phyloP scores from a whole-genome alignment of 1,139 yeast species.

The Schwanniomyces etchellsii region DNA sequence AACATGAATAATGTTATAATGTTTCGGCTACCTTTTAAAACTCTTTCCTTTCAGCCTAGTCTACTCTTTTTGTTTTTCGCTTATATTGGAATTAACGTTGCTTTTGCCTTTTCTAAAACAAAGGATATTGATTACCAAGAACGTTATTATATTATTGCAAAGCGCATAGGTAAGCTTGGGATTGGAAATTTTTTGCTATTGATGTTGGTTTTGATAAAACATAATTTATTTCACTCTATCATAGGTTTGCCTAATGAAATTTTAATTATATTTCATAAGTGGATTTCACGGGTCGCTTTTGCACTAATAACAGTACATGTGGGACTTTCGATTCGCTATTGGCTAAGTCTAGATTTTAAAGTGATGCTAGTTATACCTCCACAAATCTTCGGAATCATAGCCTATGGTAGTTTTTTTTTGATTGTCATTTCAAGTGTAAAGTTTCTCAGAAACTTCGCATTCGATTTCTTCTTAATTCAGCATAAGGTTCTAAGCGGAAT shows the following conservation, averaged over 20 bases:
- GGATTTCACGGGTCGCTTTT: conserved; percentile 41
- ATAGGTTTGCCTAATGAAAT: conserved; percentile 42
- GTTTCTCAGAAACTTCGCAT: conserved; percentile 33
- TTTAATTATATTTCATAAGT: conserved; percentile 33
- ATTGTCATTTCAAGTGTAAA: conserved; percentile 34
- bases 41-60: conserved; percentile 37
- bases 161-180: conserved; percentile 38
- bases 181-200: conserved; percentile 38
- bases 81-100: conserved; percentile 25
- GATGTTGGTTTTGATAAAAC: conserved; percentile 30
- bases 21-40: conserved; percentile 10
- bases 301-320: conserved; percentile 33
- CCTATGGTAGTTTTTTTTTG: conserved; percentile 32
- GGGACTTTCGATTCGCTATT: conserved; percentile 27
- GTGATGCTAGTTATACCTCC: conserved; percentile 45
- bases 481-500: conserved; percentile 39
- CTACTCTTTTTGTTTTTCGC: conserved; percentile 20
- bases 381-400: conserved; percentile 45
- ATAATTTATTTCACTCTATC: conserved; percentile 33
- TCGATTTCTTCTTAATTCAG: conserved; percentile 39
- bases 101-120: conserved; percentile 24
- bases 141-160: conserved; percentile 33
- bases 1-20: conserved; percentile 18
- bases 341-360: conserved; percentile 33
- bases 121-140: conserved; percentile 36